Percentiles rank a stretch among this genome's conserved stretches.
phyloP scores from a whole-genome alignment of 257 asterid genomes.

The Penstemon newberryi region DNA sequence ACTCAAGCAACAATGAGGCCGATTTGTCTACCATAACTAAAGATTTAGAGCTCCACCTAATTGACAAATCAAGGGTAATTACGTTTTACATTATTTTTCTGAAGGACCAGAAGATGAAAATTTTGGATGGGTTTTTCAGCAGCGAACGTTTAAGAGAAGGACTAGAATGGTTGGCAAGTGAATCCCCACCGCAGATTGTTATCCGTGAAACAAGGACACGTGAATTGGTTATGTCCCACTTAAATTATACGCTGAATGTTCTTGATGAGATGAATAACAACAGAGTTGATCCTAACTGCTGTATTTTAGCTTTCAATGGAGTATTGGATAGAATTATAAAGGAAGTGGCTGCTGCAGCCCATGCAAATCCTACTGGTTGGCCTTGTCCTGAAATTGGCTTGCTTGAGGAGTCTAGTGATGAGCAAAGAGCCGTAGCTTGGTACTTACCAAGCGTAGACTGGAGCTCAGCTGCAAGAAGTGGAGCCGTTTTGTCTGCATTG shows the following conservation, averaged over 20 bases:
- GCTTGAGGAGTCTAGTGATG: constrained; percentile 52
- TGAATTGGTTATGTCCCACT: constrained; percentile 63
- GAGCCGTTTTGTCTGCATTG: constrained; percentile 43
- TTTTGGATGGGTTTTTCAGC: constrained; percentile 59
- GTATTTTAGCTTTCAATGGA: constrained; percentile 68
- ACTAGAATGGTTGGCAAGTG: constrained; percentile 80
- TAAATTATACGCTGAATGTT: constrained; percentile 50
- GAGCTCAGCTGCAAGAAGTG: constrained; percentile 60
- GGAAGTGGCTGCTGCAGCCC: constrained; percentile 58
- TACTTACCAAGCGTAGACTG: constrained; percentile 77
- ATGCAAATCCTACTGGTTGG: constrained; percentile 71
- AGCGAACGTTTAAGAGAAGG: constrained; percentile 67
- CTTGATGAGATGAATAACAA: constrained; percentile 37
- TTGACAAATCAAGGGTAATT: constrained; percentile 51
- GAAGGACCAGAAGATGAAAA: constrained; percentile 38
- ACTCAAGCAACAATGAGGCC: constrained; percentile 40
- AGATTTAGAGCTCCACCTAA: constrained; percentile 52
- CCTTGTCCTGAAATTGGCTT: constrained; percentile 86
- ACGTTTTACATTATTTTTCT: constrained; percentile 49
- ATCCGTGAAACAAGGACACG: constrained; percentile 56
- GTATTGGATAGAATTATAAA: constrained; percentile 59
- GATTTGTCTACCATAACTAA: constrained; percentile 47
- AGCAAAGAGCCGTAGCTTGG: constrained; percentile 41
- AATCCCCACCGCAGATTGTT: constrained; percentile 64
- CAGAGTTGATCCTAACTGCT: constrained; percentile 53